phyloP scores from a whole-genome alignment of 768 basidiomycete genomes.

The Lactarius sanguifluus region DNA sequence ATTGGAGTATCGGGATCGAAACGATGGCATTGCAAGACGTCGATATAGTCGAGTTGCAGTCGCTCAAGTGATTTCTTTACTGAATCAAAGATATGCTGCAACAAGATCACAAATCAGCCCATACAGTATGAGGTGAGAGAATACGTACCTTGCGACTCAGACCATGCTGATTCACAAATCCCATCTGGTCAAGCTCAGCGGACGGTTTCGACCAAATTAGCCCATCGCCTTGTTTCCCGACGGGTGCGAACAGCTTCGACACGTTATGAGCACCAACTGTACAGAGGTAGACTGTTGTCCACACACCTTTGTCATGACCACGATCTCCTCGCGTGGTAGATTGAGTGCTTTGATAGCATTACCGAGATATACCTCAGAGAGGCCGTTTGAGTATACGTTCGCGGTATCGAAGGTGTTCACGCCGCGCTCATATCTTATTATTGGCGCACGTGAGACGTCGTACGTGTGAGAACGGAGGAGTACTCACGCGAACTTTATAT shows the following conservation, averaged over 20 bases:
- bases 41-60: constrained; percentile 74
- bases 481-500: constrained; percentile 34
- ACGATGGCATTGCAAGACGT: constrained; percentile 59
- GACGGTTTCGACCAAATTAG: neutral
- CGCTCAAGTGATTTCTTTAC: constrained; percentile 64
- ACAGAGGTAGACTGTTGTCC: neutral
- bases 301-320: constrained; percentile 45
- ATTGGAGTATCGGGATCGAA: constrained; percentile 40
- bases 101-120: neutral
- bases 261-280: neutral
- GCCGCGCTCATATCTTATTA: constrained; percentile 52
- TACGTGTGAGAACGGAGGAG: constrained; percentile 16
- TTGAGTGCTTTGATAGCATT: constrained; percentile 41
- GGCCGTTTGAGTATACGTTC: constrained; percentile 39
- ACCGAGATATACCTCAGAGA: constrained; percentile 42
- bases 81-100: constrained; percentile 69
- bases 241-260: constrained; percentile 10
- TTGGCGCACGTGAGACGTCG: constrained; percentile 13
- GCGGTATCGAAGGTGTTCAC: constrained; percentile 65
- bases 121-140: neutral
- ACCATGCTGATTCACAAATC: constrained; percentile 41
- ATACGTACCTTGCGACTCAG: constrained; percentile 38
- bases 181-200: constrained; percentile 31
- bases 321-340: constrained; percentile 43
- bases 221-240: neutral